These are phyloP conservation scores for Bacidia rubella DNA, from an alignment of 495 filamentous ascomycete species.

Conservation along the genomic window DNA sequence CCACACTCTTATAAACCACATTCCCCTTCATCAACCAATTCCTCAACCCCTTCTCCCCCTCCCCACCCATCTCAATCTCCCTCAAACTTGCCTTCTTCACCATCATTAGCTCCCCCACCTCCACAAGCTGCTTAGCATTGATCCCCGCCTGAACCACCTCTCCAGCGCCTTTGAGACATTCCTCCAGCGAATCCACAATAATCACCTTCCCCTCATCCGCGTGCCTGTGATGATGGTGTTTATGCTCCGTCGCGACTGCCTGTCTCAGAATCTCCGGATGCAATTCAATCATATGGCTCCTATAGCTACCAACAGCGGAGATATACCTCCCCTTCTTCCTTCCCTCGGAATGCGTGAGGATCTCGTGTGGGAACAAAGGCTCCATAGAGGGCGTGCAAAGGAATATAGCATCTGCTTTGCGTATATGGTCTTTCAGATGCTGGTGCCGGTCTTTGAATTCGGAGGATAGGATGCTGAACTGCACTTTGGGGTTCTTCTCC, in stretches of 20 bases:
- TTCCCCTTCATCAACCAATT: constrained; percentile 70
- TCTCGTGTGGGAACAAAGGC: constrained; percentile 49
- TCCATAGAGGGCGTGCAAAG: constrained; percentile 53
- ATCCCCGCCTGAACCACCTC: constrained; percentile 75
- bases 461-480: constrained; percentile 57
- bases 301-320: constrained; percentile 72
- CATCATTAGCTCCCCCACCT: constrained; percentile 78
- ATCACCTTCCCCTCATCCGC: constrained; percentile 59
- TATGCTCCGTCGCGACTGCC: constrained; percentile 42
- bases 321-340: constrained; percentile 65
- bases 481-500: constrained; percentile 45
- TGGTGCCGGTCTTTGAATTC: constrained; percentile 58
- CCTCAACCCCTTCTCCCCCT: constrained; percentile 41
- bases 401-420: constrained; percentile 64
- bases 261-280: constrained; percentile 59
- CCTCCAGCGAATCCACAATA: constrained; percentile 70
- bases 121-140: constrained; percentile 57
- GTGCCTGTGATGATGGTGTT: constrained; percentile 49
- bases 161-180: constrained; percentile 72
- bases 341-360: constrained; percentile 54
- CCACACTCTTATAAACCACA: constrained; percentile 77
- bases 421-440: constrained; percentile 51
- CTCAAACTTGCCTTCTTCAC: constrained; percentile 36
- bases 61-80: constrained; percentile 28
- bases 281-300: constrained; percentile 73